Evolutionary conservation across 2,329 filamentous ascomycete genomes (phyloP).

Genomic region (Aspergillus thermomutatus): DNA sequence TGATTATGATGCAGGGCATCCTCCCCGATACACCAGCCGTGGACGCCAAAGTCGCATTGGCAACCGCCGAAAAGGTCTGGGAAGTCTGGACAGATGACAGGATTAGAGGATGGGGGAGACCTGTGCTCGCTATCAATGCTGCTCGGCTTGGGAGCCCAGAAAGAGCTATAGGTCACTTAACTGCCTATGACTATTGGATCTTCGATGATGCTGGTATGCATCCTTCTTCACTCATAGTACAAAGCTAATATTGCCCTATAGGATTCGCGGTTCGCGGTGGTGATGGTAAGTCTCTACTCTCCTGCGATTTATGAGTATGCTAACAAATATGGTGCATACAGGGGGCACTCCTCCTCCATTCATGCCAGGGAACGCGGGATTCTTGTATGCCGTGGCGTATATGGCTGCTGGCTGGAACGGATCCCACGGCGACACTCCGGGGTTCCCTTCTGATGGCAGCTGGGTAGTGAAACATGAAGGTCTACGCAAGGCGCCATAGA

Average conservation of each 20-base stretch:
- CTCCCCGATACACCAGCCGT: constrained; percentile 10
- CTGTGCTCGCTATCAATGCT: constrained; percentile 11
- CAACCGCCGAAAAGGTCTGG: constrained; percentile 9
- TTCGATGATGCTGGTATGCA: constrained; percentile 15
- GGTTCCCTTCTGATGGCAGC: constrained; percentile 9
- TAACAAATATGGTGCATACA: neutral
- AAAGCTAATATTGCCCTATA: neutral
- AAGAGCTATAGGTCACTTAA: constrained; percentile 8
- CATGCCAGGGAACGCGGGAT: constrained; percentile 14
- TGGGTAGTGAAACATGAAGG: constrained; percentile 13
- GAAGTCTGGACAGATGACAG: constrained; percentile 12
- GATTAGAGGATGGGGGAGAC: constrained; percentile 15
- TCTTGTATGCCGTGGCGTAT: constrained; percentile 15
- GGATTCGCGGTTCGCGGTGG: constrained; percentile 14
- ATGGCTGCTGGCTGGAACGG: constrained; percentile 14
- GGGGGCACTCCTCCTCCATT: constrained; percentile 14
- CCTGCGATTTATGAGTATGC: neutral
- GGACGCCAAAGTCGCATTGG: neutral
- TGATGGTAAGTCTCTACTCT: neutral
- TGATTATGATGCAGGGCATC: constrained; percentile 15
- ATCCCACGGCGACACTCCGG: constrained; percentile 7
- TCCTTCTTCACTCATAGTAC: neutral
- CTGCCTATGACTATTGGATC: constrained; percentile 11
- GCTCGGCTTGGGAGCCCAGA: constrained; percentile 10
- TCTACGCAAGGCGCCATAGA: constrained; percentile 6